Evolutionary conservation across 257 asterid species (phyloP), one percentile per base, ranked within the genome.

Genomic region (Rehmannia glutinosa): DNA sequence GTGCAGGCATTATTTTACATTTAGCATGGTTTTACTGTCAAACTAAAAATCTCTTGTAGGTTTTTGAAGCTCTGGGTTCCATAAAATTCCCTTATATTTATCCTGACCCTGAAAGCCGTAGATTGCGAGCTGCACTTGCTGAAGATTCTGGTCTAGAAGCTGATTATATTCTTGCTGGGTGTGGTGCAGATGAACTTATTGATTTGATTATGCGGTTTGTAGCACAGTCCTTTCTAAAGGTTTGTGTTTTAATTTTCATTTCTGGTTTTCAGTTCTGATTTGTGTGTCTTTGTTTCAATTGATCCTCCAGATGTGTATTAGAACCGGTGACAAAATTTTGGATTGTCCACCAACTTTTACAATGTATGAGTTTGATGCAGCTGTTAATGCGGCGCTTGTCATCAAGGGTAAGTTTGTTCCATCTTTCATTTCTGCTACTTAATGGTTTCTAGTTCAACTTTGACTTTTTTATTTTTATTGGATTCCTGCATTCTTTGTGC

Each of bases 281-380:
- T 59, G 13, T 57, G 15, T 27, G 52, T 49, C 23, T 56, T 67
- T 75, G 23, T 61, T 41, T 55, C 39, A 10, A 27, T 67, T 80
- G 59, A 49, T 66, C 36, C 51, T 78, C 73, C 88, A 90, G 99
- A 73, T 93, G 97, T 50, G 90, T 93, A 64, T 79, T 90, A 65
- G 99, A 90, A 67, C 97, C 8, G 96, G 96, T 69, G 99, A 93
- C 66, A 90, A 86, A 75, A 93, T 90, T 74, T 77, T 93, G 75
- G 99, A 93, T 81, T 90, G 97, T 75, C 99, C 99, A 28, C 99
- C 97, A 64, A 93, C 99, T 33, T 93, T 93, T 76, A 85, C 96
- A 1, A 93, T 90, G 99, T 93, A 93, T 52, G 99, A 93, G 79
- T 93, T 93, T 84, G 99, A 93, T 80, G 99, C 99, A 62, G 90